A percentile compares a stretch with the other conserved stretches of the same genome.
Evolutionary conservation across 345 rosid genomes (phyloP).

Genomic region (Durio zibethinus): DNA sequence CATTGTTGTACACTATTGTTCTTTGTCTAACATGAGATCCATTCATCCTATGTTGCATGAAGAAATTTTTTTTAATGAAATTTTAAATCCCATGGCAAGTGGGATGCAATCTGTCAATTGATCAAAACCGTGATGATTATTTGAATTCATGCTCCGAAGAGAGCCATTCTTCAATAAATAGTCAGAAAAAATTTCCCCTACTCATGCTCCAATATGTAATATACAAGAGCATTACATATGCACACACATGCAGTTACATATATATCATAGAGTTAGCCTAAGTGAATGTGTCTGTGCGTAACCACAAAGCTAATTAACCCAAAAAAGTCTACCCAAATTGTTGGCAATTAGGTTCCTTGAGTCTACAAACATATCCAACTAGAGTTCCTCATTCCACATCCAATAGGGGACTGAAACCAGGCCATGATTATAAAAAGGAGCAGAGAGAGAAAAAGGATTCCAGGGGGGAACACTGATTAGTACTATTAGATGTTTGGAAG

Average conservation of each 20-base stretch:
- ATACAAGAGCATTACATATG: not conserved
- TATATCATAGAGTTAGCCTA: not conserved
- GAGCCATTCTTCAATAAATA: conserved; percentile 37
- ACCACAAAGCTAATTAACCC: not conserved
- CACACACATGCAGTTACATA: not conserved
- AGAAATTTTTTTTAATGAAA: not conserved
- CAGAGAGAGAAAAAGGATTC: not conserved
- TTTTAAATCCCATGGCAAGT: not conserved
- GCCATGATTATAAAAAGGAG: not conserved
- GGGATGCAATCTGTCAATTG: conserved; percentile 19
- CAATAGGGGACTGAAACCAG: not conserved
- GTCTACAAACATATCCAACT: not conserved
- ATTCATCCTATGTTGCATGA: conserved; percentile 15
- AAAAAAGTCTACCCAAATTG: not conserved
- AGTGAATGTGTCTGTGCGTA: not conserved
- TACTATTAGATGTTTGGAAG: not conserved
- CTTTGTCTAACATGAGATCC: conserved; percentile 28
- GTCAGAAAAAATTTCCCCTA: not conserved
- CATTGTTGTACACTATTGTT: conserved; percentile 33
- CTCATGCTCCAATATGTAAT: not conserved
- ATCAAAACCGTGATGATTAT: conserved; percentile 10
- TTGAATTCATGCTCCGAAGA: conserved; percentile 41
- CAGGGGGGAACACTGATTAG: not conserved
- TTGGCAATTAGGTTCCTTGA: not conserved
- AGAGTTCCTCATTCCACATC: not conserved